These are phyloP conservation scores for Juglanconis sp. DNA, from an alignment of 2,329 filamentous ascomycete species.

Conservation along the genomic window DNA sequence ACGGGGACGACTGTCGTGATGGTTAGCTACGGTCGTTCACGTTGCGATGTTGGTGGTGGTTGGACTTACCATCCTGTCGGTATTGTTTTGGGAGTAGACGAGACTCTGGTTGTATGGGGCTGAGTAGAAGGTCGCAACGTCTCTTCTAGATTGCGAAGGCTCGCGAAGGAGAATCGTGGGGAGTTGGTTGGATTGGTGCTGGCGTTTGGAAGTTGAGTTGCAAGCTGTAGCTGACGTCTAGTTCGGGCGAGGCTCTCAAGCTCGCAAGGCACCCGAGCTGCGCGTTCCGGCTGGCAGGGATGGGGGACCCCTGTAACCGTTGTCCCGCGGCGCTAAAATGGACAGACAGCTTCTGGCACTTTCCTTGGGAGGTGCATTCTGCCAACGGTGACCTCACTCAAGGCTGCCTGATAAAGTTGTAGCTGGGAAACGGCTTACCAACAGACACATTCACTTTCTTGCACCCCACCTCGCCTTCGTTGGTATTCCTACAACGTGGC, in stretches of 20 bases:
- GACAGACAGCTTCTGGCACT: conserved; percentile 9
- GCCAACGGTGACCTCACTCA: conserved; percentile 7
- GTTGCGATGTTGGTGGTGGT: background rate
- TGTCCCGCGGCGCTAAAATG: background rate
- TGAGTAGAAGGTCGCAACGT: background rate
- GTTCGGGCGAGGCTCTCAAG: conserved; percentile 16
- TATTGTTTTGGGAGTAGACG: background rate
- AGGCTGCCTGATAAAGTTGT: conserved; percentile 6
- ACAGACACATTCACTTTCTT: background rate
- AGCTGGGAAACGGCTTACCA: background rate
- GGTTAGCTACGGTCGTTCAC: conserved; percentile 30
- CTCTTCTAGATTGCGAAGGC: background rate
- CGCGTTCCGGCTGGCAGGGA: conserved; percentile 1
- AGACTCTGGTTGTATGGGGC: background rate
- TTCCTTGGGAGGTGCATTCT: background rate
- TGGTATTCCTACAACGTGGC: background rate
- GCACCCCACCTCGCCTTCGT: background rate
- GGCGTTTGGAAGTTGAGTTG: conserved; percentile 6
- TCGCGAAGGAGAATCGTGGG: background rate
- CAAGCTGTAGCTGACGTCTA: conserved; percentile 7
- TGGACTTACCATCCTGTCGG: conserved; percentile 31
- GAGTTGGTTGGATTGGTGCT: conserved; percentile 3
- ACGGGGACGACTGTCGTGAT: conserved; percentile 70
- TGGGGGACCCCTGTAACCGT: background rate
- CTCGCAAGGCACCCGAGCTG: conserved; percentile 7